Conservation (phyloP, 2,329 filamentous ascomycete species). For the Penicillium brasilianum region DNA sequence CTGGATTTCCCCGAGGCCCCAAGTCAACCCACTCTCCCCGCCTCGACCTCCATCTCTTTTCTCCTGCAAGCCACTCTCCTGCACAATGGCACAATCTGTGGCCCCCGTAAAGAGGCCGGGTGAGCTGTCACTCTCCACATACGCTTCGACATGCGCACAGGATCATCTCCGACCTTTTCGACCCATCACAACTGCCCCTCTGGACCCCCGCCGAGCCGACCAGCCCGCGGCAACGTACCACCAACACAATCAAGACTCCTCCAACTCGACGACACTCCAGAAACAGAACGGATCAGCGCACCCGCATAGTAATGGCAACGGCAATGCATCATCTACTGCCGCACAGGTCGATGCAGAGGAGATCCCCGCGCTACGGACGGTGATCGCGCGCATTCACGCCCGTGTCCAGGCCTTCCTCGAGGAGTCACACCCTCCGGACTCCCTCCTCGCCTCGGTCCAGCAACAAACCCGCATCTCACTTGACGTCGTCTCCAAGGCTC, state of each 20-base stretch:
- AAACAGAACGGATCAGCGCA: slow-evolving; percentile 17
- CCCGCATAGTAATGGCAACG: slow-evolving; percentile 15
- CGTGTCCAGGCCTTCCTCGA: slow-evolving; percentile 69
- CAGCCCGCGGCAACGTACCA: background rate
- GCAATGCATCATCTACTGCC: slow-evolving; percentile 1
- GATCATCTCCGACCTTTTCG: slow-evolving; percentile 27
- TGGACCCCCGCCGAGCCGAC: slow-evolving; percentile 18
- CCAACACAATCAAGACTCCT: background rate
- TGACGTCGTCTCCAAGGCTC: slow-evolving; percentile 73
- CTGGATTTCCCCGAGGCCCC: slow-evolving; percentile 18
- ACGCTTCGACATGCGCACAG: slow-evolving; percentile 13
- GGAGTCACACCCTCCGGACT: slow-evolving; percentile 60
- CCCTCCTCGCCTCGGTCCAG: slow-evolving; percentile 68
- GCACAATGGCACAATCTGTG: slow-evolving; percentile 20
- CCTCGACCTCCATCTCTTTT: slow-evolving; percentile 14
- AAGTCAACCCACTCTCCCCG: slow-evolving; percentile 26
- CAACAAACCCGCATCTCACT: slow-evolving; percentile 74
- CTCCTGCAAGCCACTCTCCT: background rate
- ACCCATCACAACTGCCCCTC: background rate
- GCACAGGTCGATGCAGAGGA: background rate
- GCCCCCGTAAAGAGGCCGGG: slow-evolving; percentile 1
- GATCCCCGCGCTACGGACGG: slow-evolving; percentile 52
- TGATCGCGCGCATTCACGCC: slow-evolving; percentile 69
- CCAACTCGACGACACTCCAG: background rate
- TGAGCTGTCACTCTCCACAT: slow-evolving; percentile 9